phyloP scores from a whole-genome alignment of 108 stramenopile genomes.

The Stephanodiscus minutulus region DNA sequence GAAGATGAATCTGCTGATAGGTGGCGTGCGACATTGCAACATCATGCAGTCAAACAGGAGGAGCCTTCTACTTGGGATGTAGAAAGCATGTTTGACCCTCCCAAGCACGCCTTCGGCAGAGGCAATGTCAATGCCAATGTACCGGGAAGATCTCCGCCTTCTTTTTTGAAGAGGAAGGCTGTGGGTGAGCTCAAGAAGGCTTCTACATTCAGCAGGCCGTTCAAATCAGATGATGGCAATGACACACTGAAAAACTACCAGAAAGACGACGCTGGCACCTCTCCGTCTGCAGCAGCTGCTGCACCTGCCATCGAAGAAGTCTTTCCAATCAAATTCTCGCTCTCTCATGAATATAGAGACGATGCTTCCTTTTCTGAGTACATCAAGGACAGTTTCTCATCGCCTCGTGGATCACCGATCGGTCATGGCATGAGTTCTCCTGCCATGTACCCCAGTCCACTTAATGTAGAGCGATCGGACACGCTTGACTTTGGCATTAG shows the following conservation, averaged over 20 bases:
- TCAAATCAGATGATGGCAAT: neutral
- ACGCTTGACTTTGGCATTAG: constrained; percentile 1
- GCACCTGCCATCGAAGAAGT: neutral
- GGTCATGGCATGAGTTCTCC: constrained; percentile 1
- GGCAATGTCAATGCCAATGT: neutral
- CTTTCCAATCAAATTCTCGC: constrained; percentile 22
- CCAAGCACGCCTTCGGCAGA: constrained; percentile 11
- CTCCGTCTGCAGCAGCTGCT: neutral
- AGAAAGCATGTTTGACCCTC: constrained; percentile 23
- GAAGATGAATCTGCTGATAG: neutral
- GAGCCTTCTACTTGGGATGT: constrained; percentile 16
- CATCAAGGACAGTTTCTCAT: neutral
- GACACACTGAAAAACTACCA: neutral
- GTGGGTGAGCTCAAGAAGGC: neutral
- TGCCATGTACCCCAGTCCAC: constrained; percentile 4
- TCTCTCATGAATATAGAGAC: constrained; percentile 13
- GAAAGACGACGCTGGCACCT: neutral
- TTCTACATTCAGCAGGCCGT: neutral
- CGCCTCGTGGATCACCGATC: neutral
- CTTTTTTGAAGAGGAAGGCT: constrained; percentile 5
- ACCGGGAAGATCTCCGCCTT: neutral
- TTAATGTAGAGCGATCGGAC: neutral
- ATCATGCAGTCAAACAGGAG: constrained; percentile 1
- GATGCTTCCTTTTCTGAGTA: constrained; percentile 26
- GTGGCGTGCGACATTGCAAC: too few species aligned